Base-by-base conservation (phyloP, 2,329 filamentous ascomycete species). In the Stylonectria norvegica region DNA sequence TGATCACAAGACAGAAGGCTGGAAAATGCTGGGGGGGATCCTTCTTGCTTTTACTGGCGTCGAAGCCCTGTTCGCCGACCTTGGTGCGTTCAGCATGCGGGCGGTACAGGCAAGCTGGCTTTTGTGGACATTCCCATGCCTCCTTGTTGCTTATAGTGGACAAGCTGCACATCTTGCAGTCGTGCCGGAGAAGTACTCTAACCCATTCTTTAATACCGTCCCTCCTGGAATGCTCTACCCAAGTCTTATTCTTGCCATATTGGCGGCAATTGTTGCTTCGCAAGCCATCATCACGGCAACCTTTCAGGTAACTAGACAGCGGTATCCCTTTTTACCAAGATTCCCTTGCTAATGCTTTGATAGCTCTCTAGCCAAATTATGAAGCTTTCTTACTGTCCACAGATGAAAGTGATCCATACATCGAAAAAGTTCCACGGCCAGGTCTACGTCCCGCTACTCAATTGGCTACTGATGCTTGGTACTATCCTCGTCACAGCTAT, bases 41-140 rank as follows among this genome's bases (percentile, higher is more conserved):
- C 61, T 89, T 2, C 73, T 89, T 5, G 75, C 80, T 3, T 88
- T 89, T 52, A 89, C 85, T 2, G 85, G 81, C 18, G 81, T 86
- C n/a, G 85, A 89, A 59, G 83, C 85, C 1, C 68, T 89, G 1
- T 89, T 88, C 56, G 85, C 85, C 3, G 85, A 89, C 53, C 68
- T 89, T 7, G 85, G 85, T 20, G 85, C 85, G 15, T 89, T 89
- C 58, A 77, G 75, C 60, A 72, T 74, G 53, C 67, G 73, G 23
- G 83, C 85, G 1, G 78, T 89, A 33, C 84, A 86, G 57, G 68
- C 89, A n/a, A 81, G 75, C 31, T 89, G 85, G 85, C 66, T 88
- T 4, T 69, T 70, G 35, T 81, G 79, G 49, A 74, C 76, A 4
- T 85, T 79, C 45, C 85, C 85, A 0, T 86, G 82, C 50, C 69